These are phyloP conservation scores for Tephrocybe sp. DNA, from an alignment of 768 basidiomycete genomes.

Conservation along the genomic window DNA sequence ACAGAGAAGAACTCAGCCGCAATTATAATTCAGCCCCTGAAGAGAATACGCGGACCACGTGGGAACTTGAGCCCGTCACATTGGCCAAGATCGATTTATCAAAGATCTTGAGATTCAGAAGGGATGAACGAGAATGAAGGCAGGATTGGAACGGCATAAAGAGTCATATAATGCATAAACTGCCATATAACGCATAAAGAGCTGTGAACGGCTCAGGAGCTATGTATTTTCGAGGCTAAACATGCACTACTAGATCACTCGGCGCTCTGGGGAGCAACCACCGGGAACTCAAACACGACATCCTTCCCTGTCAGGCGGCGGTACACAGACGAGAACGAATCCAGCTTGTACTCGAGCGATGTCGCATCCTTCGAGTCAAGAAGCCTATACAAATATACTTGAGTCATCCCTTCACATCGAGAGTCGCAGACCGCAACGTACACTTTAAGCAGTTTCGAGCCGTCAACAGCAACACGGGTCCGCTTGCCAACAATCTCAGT, in stretches of 20 bases:
- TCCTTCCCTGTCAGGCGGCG: constrained; percentile 95
- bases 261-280: constrained; percentile 63
- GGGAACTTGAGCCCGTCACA: constrained; percentile 22
- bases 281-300: constrained; percentile 91
- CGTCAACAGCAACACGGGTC: constrained; percentile 90
- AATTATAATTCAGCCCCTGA: constrained; percentile 24
- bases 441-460: constrained; percentile 97
- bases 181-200: too few species aligned
- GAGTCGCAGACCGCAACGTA: constrained; percentile 44
- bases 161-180: too few species aligned
- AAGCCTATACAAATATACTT: constrained; percentile 57
- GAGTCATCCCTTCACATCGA: constrained; percentile 15
- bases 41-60: constrained; percentile 31
- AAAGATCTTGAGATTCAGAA: constrained; percentile 9
- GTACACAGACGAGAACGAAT: constrained; percentile 98
- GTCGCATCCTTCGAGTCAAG: constrained; percentile 98
- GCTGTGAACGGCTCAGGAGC: too few species aligned
- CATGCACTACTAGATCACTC: constrained; percentile 29
- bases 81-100: constrained; percentile 12
- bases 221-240: constrained; percentile 21
- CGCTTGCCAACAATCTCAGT: constrained; percentile 99
- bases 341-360: constrained; percentile 99
- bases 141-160: too few species aligned
- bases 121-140: too few species aligned
- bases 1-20: constrained; percentile 24